Base-by-base conservation (phyloP, 768 basidiomycete genomes). In the Suillus decipiens region DNA sequence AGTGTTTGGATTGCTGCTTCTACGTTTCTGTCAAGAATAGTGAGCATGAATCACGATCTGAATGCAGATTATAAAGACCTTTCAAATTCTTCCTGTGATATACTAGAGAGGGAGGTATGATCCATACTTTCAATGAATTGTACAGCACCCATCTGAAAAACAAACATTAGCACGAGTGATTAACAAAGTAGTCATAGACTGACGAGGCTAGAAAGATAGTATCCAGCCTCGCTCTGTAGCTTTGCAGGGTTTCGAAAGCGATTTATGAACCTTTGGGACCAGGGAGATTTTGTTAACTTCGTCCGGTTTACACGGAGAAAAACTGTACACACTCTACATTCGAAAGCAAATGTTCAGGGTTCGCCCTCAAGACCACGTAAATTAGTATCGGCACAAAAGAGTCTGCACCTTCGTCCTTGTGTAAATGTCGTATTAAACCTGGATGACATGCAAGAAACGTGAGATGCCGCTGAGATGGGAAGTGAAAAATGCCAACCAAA, bases 41-140 rank as follows among this genome's bases (percentile, higher is more conserved):
- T 66, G 60, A 69, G 60, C 1, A 42, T 61, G 66, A 24, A 28
- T 62, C 33, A 24, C 47, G 56, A 36, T 65, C 60, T 37, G 19
- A 41, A 14, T 31, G 4, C 5, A 2, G 17, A 19, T 14, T n/a
- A 39, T 55, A 66, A 79, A 47, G 70, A 90, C 89, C 76, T 80
- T 72, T 99, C 97, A 63, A 99, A 99, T 66, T 98, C 94, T 50
- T 91, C 90, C 73, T 95, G 92, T 1, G 92, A 86, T 65, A 99
- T 98, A 68, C 92, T 89, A n/a, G 95, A 96, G 48, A 99, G 78
- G 9, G 92, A 92, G 0, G 94, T 90, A 63, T 96, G 92, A 73
- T 99, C 97, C 93, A 99, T 95, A 0, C 95, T 93, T 77, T 99
- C 97, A 65, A 99, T 95, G 73, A 98, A 99, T 1, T 93, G 92